Base-by-base conservation (phyloP, 2,329 filamentous ascomycete genomes). In the Didymella pinodella region DNA sequence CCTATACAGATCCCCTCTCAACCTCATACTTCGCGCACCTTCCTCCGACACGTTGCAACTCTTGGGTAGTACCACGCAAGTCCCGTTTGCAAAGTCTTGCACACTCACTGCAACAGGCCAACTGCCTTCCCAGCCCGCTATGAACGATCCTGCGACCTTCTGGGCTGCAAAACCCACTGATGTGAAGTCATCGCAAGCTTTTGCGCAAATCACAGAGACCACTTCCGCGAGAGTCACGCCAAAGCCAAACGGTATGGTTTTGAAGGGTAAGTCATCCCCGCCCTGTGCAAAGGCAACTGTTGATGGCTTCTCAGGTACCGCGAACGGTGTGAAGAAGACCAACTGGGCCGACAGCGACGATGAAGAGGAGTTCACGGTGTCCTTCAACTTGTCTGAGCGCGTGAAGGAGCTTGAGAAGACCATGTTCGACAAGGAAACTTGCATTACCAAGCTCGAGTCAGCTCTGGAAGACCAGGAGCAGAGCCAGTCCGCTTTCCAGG, bases 291-390 rank as follows among this genome's bases (percentile, higher is more conserved):
- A 12, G 2, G 2, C 3, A 7, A 12, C 4, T 10, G 14, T 36
- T 48, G 22, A 53, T 31, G 36, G 16, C 12, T 2, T 4, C 2
- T 0, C 26, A 57, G 43, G 44, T 1, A 57, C 53, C 25, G 36
- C 44, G 2, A 65, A 63, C 20, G 50, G 54, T 12, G 31, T 32
- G 16, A 65, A 60, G 43, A 65, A 61, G 54, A 44, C 50, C 18
- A 29, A 59, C 28, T 68, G 65, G 67, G 63, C 62, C 4, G 66
- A 68, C 18, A 64, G 61, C 32, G 67, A 68, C n/a, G 63, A 66
- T 0, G 69, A 69, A 18, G 61, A 65, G 4, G 57, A 58, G 0
- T 64, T 66, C 38, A 10, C 57, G 14, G 47, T 52, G 48, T 38
- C 60, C 5, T 55, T 63, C 18, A 57, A 47, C 34, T 16, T 32